Base-by-base conservation (phyloP, 1,284 basidiomycete species). In the Mycena sp. region DNA sequence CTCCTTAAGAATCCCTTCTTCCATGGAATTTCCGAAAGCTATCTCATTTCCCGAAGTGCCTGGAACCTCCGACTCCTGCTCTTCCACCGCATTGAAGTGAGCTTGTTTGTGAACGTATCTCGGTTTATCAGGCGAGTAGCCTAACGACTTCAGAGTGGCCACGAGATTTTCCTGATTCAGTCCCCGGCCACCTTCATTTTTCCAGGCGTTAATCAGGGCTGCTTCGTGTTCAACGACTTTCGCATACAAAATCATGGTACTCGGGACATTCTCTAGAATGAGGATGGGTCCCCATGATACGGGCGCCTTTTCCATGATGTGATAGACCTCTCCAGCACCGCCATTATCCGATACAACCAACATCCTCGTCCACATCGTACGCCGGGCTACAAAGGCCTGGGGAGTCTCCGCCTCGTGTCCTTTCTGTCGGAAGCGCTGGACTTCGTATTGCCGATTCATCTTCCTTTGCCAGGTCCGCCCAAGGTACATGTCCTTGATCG, bases 381-480 rank as follows among this genome's bases (percentile, higher is more conserved):
- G 16, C 20, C 65, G 37, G 1, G 3, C 44, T 16, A 66, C 16
- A n/a, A n/a, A 66, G 5, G 25, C 46, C 18, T 22, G 44, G 13
- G 44, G 65, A 1, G 55, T 30, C 18, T 66, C 65, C 1, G 4
- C 38, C 37, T 60, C 65, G 30, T 34, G 10, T 1, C 65, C 65
- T 8, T 30, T 59, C 14, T 66, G 65, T 16, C 44, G 18, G 56
- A 66, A 66, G 22, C 56, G 20, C 18, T 66, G 65, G 1, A 20
- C 1, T 22, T 66, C 65, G 14, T 66, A 66, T 3, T 22, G 44
- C 4, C 44, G n/a, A 60, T 66, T 66, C 65, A 66, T 66, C 38
- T 60, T 66, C 44, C 30, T 3, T 30, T 66, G 65, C 65, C 56
- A 66, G 7, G 25, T 59, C 1, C 34, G 30, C 1, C 65, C 48